These are phyloP conservation scores for Sequoia sempervirens DNA, from an alignment of 75 land plant species.

Conservation along the genomic window DNA sequence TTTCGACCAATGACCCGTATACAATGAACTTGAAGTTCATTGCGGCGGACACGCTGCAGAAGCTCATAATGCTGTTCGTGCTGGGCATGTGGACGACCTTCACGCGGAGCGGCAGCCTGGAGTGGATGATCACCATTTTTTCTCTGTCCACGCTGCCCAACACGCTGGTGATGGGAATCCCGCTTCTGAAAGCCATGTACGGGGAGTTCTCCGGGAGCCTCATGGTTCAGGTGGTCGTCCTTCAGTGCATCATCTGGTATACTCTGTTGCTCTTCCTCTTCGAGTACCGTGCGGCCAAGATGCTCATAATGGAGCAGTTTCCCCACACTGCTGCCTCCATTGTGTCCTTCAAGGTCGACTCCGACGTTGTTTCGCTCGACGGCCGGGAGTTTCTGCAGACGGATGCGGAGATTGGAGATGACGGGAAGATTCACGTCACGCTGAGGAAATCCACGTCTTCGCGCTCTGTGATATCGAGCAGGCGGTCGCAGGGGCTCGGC, in stretches of 20 bases:
- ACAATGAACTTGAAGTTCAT: conserved; percentile 77
- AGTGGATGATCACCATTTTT: conserved; percentile 87
- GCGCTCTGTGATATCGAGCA: conserved; percentile 27
- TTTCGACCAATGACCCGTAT: conserved; percentile 76
- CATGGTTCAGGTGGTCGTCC: conserved; percentile 84
- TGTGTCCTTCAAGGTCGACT: conserved; percentile 76
- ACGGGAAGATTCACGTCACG: conserved; percentile 86
- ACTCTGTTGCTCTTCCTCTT: conserved; percentile 80
- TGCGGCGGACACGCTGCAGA: conserved; percentile 76
- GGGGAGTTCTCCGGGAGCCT: conserved; percentile 55
- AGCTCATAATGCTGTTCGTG: conserved; percentile 50
- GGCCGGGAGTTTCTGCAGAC: conserved; percentile 76
- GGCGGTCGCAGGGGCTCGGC: conserved; percentile 29
- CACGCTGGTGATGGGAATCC: conserved; percentile 92
- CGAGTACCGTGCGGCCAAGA: conserved; percentile 69
- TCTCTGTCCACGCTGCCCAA: conserved; percentile 80
- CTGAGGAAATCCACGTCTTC: conserved; percentile 59
- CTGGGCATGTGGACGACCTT: conserved; percentile 51
- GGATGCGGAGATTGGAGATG: conserved; percentile 84
- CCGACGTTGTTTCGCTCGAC: conserved; percentile 83
- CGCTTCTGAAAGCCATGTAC: conserved; percentile 82
- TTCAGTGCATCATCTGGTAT: conserved; percentile 93
- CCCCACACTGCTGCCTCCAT: conserved; percentile 80
- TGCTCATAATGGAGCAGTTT: conserved; percentile 86
- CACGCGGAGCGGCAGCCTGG: conserved; percentile 52